These are phyloP conservation scores for Citrullus amarus DNA, from an alignment of 306 rosid genomes.

Conservation along the genomic window DNA sequence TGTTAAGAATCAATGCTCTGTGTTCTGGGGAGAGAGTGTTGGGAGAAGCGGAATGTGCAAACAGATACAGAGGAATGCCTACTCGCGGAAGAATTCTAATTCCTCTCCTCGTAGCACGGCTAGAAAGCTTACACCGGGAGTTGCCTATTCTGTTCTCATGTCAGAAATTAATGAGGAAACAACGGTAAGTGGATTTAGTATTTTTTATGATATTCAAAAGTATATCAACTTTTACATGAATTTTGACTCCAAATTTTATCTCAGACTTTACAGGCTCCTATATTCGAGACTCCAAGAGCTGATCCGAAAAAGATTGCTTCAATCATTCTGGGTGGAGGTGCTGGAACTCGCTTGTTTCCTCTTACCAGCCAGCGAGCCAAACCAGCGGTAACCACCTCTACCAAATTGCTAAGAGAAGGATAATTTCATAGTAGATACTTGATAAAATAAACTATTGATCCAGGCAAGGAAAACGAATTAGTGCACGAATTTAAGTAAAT, in stretches of 20 bases:
- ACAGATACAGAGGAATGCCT: constrained; percentile 18
- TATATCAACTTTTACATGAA: not conserved
- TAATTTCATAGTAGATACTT: not conserved
- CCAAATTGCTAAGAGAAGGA: not conserved
- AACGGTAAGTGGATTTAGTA: constrained; percentile 22
- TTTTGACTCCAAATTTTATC: constrained; percentile 13
- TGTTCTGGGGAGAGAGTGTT: constrained; percentile 43
- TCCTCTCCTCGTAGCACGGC: constrained; percentile 11
- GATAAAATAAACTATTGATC: not conserved
- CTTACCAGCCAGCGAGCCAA: constrained; percentile 84
- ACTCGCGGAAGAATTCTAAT: constrained; percentile 18
- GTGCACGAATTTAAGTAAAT: not conserved
- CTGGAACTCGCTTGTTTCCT: constrained; percentile 88
- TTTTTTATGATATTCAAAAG: not conserved
- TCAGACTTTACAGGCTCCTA: constrained; percentile 34
- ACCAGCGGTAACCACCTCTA: constrained; percentile 49
- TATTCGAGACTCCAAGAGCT: constrained; percentile 34
- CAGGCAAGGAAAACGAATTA: not conserved
- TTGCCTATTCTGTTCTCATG: constrained; percentile 34
- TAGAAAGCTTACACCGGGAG: constrained; percentile 22
- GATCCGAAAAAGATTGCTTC: constrained; percentile 82
- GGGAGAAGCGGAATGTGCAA: constrained; percentile 21
- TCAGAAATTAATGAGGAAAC: constrained; percentile 34
- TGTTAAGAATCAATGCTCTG: constrained; percentile 21
- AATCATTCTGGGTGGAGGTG: constrained; percentile 86